phyloP scores from a whole-genome alignment of 2,329 filamentous ascomycete genomes.

The Aspergillus luchuensis region DNA sequence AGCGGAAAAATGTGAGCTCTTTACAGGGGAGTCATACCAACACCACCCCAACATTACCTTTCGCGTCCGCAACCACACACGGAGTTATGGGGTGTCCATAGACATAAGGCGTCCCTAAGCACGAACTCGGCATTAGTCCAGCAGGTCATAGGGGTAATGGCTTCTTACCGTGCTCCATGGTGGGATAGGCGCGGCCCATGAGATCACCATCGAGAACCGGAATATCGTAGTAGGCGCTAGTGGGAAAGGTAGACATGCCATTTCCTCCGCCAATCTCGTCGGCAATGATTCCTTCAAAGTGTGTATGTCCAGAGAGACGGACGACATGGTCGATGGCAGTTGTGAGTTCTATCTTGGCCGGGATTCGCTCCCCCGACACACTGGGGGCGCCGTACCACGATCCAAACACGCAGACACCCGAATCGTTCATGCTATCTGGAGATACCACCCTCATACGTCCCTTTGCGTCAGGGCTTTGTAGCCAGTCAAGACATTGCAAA shows the following conservation, averaged over 20 bases:
- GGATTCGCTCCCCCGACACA: slow-evolving; percentile 19
- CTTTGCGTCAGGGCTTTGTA: slow-evolving; percentile 27
- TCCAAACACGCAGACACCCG: slow-evolving; percentile 46
- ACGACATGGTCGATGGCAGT: not conserved
- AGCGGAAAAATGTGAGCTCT: not conserved
- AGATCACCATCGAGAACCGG: slow-evolving; percentile 50
- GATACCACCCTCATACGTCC: slow-evolving; percentile 46
- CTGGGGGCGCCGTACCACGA: slow-evolving; percentile 48
- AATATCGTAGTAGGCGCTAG: slow-evolving; percentile 34
- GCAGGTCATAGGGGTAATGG: not conserved
- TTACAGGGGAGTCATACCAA: slow-evolving; percentile 7
- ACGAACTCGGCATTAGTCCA: not conserved
- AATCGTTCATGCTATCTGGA: slow-evolving; percentile 37
- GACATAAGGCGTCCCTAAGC: not conserved
- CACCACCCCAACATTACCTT: slow-evolving; percentile 40
- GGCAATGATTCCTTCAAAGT: not conserved
- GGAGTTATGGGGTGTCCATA: slow-evolving; percentile 15
- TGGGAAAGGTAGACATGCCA: slow-evolving; percentile 35
- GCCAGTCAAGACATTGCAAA: slow-evolving; percentile 45
- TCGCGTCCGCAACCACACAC: slow-evolving; percentile 43
- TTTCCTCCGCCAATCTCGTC: slow-evolving; percentile 37
- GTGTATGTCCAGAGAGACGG: not conserved
- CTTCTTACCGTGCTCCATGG: slow-evolving; percentile 15
- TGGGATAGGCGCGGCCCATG: slow-evolving; percentile 52
- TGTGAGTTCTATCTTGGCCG: slow-evolving; percentile 10